Evolutionary conservation across 2,329 filamentous ascomycete genomes (phyloP).

Genomic region (Clonostachys byssicola): DNA sequence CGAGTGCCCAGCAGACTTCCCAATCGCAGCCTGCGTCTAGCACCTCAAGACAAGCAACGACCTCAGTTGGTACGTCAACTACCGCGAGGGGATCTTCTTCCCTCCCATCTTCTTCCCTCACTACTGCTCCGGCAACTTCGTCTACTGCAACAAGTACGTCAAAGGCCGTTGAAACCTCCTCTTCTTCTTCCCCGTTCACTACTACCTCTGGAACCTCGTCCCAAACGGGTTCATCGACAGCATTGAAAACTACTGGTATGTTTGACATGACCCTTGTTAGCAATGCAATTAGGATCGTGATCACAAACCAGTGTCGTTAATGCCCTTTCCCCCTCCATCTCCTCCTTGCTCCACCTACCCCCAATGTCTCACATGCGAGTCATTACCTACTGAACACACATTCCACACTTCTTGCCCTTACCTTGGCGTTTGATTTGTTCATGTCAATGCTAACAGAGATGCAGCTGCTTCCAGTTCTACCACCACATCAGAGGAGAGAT

Average conservation of each 20-base stretch:
- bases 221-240: not conserved
- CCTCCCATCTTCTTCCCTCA: not conserved
- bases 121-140: not conserved
- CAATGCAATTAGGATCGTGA: not conserved
- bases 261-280: too few relatives aligned
- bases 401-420: conserved; percentile 3
- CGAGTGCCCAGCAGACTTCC: too few relatives aligned
- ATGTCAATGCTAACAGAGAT: too few relatives aligned
- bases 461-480: not conserved
- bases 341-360: not conserved
- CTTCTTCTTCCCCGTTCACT: not conserved
- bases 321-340: not conserved
- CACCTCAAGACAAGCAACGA: not conserved
- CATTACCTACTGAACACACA: not conserved
- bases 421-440: too few relatives aligned
- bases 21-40: too few relatives aligned
- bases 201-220: not conserved
- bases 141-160: not conserved
- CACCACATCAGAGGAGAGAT: conserved; percentile 4
- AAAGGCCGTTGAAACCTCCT: not conserved
- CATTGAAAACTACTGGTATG: not conserved
- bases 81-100: not conserved
- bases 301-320: not conserved
- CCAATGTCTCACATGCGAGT: not conserved
- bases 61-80: conserved; percentile 1